Evolutionary conservation across 768 basidiomycete genomes (phyloP).

Genomic region (Atractiella rhizophila): DNA sequence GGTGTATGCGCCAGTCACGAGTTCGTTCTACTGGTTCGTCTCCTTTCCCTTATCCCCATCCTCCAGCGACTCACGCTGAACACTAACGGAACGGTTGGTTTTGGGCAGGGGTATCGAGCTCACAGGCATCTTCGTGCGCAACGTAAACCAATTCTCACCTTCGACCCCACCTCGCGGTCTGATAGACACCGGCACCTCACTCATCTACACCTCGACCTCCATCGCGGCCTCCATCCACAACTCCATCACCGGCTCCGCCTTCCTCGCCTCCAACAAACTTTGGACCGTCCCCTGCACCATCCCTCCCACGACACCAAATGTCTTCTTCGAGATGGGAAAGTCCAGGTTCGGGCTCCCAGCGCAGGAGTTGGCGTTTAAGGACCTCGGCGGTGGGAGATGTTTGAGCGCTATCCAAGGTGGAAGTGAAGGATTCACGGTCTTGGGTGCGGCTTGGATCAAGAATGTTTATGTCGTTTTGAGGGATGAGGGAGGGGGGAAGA

Average conservation of each 20-base stretch:
- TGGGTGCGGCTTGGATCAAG: slow-evolving; percentile 18
- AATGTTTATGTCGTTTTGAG: slow-evolving; percentile 16
- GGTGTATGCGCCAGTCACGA: slow-evolving; percentile 3
- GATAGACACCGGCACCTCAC: slow-evolving; percentile 3
- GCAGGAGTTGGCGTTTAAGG: slow-evolving; percentile 3
- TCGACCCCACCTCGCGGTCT: not conserved
- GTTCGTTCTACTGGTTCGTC: slow-evolving; percentile 2
- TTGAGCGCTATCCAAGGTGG: slow-evolving; percentile 12
- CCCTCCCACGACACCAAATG: not conserved
- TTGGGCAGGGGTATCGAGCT: slow-evolving; percentile 1
- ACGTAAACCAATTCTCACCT: not conserved
- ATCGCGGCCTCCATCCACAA: slow-evolving; percentile 3
- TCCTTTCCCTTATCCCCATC: not conserved
- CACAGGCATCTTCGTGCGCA: not conserved
- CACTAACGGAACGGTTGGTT: not conserved
- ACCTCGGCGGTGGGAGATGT: not conserved
- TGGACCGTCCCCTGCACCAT: slow-evolving; percentile 10
- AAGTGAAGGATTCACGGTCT: slow-evolving; percentile 13
- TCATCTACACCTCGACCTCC: slow-evolving; percentile 2
- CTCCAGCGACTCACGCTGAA: not conserved
- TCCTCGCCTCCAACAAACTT: not conserved
- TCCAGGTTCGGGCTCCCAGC: slow-evolving; percentile 5
- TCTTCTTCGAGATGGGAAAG: slow-evolving; percentile 5
- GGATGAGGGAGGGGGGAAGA: slow-evolving; percentile 6
- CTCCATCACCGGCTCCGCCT: not conserved